phyloP scores from a whole-genome alignment of 768 basidiomycete species.

The Rickenella mellea region DNA sequence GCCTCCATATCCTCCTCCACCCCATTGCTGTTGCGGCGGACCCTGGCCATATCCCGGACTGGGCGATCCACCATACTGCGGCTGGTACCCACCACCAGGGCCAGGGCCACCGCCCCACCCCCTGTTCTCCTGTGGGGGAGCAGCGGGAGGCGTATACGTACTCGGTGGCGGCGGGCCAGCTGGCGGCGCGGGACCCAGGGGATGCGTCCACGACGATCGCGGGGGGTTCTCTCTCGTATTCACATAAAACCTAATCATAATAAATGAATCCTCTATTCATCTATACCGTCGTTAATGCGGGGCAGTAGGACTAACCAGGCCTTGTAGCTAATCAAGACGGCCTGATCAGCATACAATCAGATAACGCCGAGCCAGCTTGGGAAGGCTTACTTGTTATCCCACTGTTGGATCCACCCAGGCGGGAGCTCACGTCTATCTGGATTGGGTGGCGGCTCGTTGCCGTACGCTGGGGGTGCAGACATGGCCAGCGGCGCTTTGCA shows the following conservation, averaged over 20 bases:
- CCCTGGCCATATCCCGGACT: slow-evolving; percentile 15
- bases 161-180: slow-evolving; percentile 35
- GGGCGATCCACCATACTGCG: slow-evolving; percentile 18
- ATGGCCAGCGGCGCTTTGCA: slow-evolving; percentile 17
- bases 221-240: slow-evolving; percentile 56
- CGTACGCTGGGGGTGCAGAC: slow-evolving; percentile 31
- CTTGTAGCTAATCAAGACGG: slow-evolving; percentile 38
- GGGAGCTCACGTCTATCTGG: slow-evolving; percentile 57
- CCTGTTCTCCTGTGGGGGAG: slow-evolving; percentile 10
- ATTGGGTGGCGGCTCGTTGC: slow-evolving; percentile 22
- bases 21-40: slow-evolving; percentile 15
- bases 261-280: not conserved
- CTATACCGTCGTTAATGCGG: not conserved
- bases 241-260: slow-evolving; percentile 59
- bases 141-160: too few species aligned
- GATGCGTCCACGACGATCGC: slow-evolving; percentile 62
- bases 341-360: slow-evolving; percentile 14
- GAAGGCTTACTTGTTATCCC: slow-evolving; percentile 49
- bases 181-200: slow-evolving; percentile 40
- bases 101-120: slow-evolving; percentile 16
- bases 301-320: slow-evolving; percentile 40
- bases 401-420: slow-evolving; percentile 60
- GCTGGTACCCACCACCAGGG: slow-evolving; percentile 13
- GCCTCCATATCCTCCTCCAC: not conserved
- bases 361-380: slow-evolving; percentile 15